Percentiles rank a stretch among this genome's conserved stretches.
Conservation (phyloP, 805 yeast genomes). For the Metschnikowia drakensbergensis region DNA sequence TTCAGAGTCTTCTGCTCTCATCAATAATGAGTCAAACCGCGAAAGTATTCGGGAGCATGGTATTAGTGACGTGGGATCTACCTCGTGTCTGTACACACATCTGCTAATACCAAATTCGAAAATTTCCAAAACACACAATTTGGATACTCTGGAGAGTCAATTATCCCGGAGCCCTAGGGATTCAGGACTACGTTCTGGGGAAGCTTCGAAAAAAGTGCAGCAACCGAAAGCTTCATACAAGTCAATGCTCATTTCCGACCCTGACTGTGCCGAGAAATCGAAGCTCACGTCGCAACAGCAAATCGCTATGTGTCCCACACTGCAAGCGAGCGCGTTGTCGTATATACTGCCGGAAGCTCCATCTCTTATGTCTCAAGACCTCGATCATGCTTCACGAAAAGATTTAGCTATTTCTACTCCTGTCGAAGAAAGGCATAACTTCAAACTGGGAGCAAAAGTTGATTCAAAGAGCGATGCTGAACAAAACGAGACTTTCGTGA, state of each 20-base stretch:
- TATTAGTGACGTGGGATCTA: neutral
- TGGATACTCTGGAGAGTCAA: neutral
- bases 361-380: conserved; percentile 3
- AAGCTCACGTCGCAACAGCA: neutral
- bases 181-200: neutral
- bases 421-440: neutral
- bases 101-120: neutral
- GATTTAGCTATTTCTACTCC: neutral
- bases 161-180: neutral
- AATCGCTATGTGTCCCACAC: neutral
- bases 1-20: neutral
- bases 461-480: neutral
- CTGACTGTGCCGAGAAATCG: neutral
- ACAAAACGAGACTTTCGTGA: neutral
- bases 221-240: neutral
- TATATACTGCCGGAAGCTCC: conserved; percentile 3
- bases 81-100: neutral
- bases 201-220: neutral
- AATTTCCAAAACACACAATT: neutral
- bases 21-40: neutral
- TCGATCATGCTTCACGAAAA: neutral
- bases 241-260: neutral
- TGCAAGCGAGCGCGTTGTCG: neutral
- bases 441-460: neutral
- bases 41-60: neutral